These are phyloP conservation scores for Ascosphaera pollenicola DNA, from an alignment of 2,329 filamentous ascomycete species.

Conservation along the genomic window DNA sequence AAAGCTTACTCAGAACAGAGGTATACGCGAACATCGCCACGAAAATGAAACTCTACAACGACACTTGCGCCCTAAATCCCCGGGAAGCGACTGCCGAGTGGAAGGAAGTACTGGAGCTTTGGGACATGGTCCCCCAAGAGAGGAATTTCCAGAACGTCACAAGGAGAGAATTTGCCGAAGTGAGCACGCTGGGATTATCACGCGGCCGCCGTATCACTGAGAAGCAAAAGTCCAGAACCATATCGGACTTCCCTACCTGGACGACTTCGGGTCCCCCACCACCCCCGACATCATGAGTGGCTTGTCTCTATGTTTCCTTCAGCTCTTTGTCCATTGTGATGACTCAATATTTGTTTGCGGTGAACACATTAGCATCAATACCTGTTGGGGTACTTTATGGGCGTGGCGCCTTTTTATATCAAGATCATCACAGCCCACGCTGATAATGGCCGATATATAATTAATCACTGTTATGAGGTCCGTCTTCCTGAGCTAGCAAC, in stretches of 20 bases:
- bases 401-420: no score
- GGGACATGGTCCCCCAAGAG: background rate
- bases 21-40: background rate
- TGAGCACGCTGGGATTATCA: background rate
- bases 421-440: no score
- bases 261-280: background rate
- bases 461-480: no score
- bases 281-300: slow-evolving; percentile 27
- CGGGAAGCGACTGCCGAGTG: background rate
- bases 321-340: no score
- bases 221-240: background rate
- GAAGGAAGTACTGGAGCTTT: background rate
- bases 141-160: background rate
- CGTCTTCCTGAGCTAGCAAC: no score
- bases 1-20: no score
- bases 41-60: background rate
- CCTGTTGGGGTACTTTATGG: no score
- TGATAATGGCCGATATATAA: no score
- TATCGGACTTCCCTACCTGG: background rate
- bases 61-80: background rate
- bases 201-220: background rate
- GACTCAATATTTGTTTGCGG: no score
- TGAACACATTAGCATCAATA: no score
- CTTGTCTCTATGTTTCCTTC: slow-evolving; percentile 78
- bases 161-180: background rate